Conservation (phyloP, 83 land plant species). For the Larix sibirica region DNA sequence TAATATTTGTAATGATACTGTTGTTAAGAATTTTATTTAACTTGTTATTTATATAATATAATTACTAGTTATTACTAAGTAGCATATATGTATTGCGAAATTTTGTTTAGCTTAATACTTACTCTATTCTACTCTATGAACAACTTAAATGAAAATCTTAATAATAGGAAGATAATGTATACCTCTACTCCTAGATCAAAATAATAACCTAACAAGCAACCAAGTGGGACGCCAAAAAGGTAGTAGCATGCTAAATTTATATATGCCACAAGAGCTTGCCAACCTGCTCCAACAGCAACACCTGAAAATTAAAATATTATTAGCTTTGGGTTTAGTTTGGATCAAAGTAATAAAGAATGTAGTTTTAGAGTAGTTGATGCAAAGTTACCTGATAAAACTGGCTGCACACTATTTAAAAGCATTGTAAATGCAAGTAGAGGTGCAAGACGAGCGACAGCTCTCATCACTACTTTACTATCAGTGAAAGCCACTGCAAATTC, state of each 20-base stretch:
- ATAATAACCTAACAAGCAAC: conserved; percentile 20
- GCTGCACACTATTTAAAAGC: conserved; percentile 46
- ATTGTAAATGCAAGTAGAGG: conserved; percentile 30
- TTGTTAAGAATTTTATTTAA: no score
- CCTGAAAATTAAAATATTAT: conserved; percentile 15
- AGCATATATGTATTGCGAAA: no score
- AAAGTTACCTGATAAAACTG: conserved; percentile 21
- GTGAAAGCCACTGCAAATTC: conserved; percentile 24
- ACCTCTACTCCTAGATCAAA: conserved; percentile 30
- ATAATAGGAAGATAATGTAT: not conserved
- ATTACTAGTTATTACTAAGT: no score
- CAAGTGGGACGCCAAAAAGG: conserved; percentile 30
- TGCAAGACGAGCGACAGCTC: conserved; percentile 25
- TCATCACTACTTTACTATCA: conserved; percentile 13
- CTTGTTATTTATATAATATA: no score
- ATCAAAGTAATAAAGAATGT: no score
- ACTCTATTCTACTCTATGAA: no score
- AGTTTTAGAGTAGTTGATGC: no score
- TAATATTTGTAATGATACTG: no score
- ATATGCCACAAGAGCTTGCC: conserved; percentile 36
- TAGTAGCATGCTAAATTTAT: conserved; percentile 36
- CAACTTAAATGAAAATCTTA: not conserved
- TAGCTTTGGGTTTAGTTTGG: no score
- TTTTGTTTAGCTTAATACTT: no score
- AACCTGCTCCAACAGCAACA: conserved; percentile 44